Base-by-base conservation (phyloP, 306 rosid genomes). In the Oxytropis ochrocephala region DNA sequence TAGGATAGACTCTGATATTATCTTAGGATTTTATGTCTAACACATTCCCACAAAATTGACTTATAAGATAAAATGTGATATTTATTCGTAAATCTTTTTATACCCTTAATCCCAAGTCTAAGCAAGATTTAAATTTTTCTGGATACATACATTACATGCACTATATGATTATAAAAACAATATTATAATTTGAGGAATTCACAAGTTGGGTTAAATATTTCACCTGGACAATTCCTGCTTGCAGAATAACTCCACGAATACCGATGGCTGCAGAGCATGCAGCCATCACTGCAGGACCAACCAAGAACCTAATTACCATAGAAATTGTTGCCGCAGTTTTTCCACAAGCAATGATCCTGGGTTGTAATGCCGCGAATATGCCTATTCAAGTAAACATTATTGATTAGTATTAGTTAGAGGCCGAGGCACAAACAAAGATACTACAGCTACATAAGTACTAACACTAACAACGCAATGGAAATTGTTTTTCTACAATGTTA, bases 301-400 rank as follows among this genome's bases (percentile, higher is more conserved):
- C 46, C 53, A 78, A 67, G 71, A 78, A 78, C 60, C 17, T 73
- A 18, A 73, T 52, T 30, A 10, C 71, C 60, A 78, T 41, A 18
- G 82, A 32, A 41, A 73, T 51, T 32, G 71, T 13, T 8, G 79
- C 79, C 8, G 3, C 1, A 3, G 70, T 6, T 43, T 66, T 78
- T 27, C 78, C 82, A 66, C 82, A 72, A 19, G 75, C 68, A 29
- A 78, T 67, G 71, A 73, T 4, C 60, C 50, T 73, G 8, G 79
- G 75, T 66, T 78, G 75, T 32, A 67, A 73, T 50, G 71, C 82
- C 78, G 59, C 73, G 78, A 78, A 78, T 8, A 65, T 5, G 41
- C 82, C 82, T 78, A 44, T 58, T 50, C 12, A 50, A 46, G 24
- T 46, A 21, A 1, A 35, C 1, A 3, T 42, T 8, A 39, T 17